Evolutionary conservation across 805 yeast genomes (phyloP), one percentile per base, ranked within the genome.

Genomic region (Naumovozyma dairenensis): DNA sequence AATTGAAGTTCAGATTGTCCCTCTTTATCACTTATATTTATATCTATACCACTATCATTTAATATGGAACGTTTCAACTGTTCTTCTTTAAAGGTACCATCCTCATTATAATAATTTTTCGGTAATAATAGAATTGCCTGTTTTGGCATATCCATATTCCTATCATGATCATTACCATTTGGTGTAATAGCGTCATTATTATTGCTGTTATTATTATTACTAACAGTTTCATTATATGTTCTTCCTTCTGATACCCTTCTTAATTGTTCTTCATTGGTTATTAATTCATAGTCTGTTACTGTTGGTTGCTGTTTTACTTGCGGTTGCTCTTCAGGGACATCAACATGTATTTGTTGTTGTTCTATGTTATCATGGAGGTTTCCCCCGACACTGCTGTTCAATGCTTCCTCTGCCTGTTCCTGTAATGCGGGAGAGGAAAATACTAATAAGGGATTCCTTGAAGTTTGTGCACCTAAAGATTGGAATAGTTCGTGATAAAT

Each of bases 51-150:
- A n/a, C n/a, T n/a, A n/a, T n/a, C n/a, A n/a, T n/a, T n/a, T n/a
- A n/a, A n/a, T n/a, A n/a, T n/a, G n/a, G n/a, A n/a, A n/a, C n/a
- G n/a, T n/a, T n/a, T n/a, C n/a, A n/a, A n/a, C n/a, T n/a, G n/a
- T 24, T 24, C n/a, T 5, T 24, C 13, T 17, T 21, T 16, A 16
- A 22, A 30, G 4, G 15, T 18, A 20, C 38, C 44, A 7, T 43
- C 43, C 17, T 40, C 43, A 10, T 49, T 46, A 14, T 41, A 35
- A 26, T 39, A 49, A 12, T 42, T 45, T 25, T 52, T 52, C 9
- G 60, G 60, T 28, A 55, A 39, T 20, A 55, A 32, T 13, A 53
- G 33, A 9, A 55, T 49, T 7, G 55, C 56, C 15, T 49, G 52
- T 18, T 43, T 47, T 16, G 53, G 58, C 4, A 28, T 9, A 21